Evolutionary conservation across 2,329 filamentous ascomycete genomes (phyloP).

Genomic region (Colletotrichum limetticola): DNA sequence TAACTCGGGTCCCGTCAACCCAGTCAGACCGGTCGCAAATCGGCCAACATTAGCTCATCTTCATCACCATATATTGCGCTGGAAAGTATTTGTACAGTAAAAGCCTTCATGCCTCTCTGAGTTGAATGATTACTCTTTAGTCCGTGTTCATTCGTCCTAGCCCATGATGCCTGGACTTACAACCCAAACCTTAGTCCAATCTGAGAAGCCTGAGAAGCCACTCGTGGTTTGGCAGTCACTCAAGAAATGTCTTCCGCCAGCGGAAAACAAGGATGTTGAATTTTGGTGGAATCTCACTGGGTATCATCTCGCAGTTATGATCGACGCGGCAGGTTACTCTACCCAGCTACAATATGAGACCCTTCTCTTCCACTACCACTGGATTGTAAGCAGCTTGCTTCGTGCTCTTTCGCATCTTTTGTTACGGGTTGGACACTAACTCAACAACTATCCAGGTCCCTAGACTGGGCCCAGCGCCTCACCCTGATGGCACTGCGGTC

Average conservation of each 20-base stretch:
- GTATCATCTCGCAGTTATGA: not conserved
- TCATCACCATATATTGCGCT: too few relatives aligned
- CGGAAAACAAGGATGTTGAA: not conserved
- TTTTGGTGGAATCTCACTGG: constrained; percentile 8
- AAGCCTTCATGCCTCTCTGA: too few relatives aligned
- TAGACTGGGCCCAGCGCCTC: not conserved
- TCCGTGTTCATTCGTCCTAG: too few relatives aligned
- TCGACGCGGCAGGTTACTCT: not conserved
- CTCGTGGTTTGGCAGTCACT: not conserved
- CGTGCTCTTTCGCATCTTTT: not conserved
- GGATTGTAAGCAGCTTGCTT: constrained; percentile 9
- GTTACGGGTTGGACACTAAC: not conserved
- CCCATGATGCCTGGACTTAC: too few relatives aligned
- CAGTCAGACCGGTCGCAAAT: too few relatives aligned
- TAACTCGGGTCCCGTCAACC: too few relatives aligned
- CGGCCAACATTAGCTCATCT: too few relatives aligned
- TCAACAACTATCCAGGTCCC: not conserved
- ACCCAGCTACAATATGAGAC: not conserved
- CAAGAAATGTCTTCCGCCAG: not conserved
- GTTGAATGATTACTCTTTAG: too few relatives aligned
- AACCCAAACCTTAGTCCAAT: too few relatives aligned
- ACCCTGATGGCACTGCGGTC: too few relatives aligned
- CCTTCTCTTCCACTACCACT: constrained; percentile 28
- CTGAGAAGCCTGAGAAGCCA: too few relatives aligned
- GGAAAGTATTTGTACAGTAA: too few relatives aligned